Evolutionary conservation across 257 asterid genomes (phyloP).

Genomic region (Rhazya stricta): DNA sequence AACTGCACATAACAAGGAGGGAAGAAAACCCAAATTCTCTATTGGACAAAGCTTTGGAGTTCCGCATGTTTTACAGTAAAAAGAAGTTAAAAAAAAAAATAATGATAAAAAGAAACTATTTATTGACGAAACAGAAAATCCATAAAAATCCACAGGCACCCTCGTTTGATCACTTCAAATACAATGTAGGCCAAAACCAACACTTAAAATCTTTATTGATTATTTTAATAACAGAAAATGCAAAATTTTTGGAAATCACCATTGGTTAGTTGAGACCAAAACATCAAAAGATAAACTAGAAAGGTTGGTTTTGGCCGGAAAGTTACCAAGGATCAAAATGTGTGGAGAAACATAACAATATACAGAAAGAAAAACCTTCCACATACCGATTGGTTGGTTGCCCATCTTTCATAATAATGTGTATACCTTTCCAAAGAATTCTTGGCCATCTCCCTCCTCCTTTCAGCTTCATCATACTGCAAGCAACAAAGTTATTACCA

Average conservation of each 20-base stretch:
- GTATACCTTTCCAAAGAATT: constrained; percentile 99
- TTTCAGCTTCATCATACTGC: constrained; percentile 95
- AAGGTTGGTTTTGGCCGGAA: background rate
- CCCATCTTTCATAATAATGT: constrained; percentile 99
- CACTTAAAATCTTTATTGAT: background rate
- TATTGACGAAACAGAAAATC: background rate
- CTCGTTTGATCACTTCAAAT: background rate
- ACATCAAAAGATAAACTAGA: background rate
- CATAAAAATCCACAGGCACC: background rate
- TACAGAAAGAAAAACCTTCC: background rate
- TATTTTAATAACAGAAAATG: background rate
- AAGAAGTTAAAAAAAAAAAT: background rate
- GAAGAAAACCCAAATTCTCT: background rate
- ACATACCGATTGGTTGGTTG: constrained; percentile 94
- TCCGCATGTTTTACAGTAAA: background rate
- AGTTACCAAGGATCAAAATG: background rate
- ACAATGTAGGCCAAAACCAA: background rate
- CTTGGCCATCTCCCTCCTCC: constrained; percentile 99
- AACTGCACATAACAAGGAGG: background rate
- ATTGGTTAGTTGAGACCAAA: background rate
- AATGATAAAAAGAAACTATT: background rate
- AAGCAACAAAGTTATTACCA: constrained; percentile 14
- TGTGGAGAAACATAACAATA: background rate
- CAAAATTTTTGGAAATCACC: background rate
- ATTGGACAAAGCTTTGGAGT: background rate